Percentiles rank a stretch among this genome's conserved stretches.
Evolutionary conservation across 768 basidiomycete genomes (phyloP).

Genomic region (Tremella fuciformis): DNA sequence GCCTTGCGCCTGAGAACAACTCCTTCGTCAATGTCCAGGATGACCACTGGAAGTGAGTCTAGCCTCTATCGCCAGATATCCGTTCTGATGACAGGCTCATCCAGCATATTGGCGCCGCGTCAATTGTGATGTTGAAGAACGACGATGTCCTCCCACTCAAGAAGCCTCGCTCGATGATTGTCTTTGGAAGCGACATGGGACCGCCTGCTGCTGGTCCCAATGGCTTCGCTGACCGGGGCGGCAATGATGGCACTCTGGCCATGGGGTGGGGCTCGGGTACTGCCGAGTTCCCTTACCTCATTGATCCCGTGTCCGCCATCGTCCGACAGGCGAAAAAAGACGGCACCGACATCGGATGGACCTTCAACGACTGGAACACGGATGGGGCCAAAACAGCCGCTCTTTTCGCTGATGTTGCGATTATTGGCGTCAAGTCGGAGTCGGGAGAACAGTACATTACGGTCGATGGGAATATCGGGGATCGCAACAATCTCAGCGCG

Average conservation of each 20-base stretch:
- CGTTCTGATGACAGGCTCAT: slow-evolving; percentile 54
- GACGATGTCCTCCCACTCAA: slow-evolving; percentile 60
- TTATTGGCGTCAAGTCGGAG: slow-evolving; percentile 72
- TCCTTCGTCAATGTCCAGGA: slow-evolving; percentile 60
- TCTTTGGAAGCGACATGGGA: slow-evolving; percentile 62
- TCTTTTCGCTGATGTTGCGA: slow-evolving; percentile 60
- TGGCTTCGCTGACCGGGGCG: slow-evolving; percentile 62
- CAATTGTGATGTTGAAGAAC: slow-evolving; percentile 76
- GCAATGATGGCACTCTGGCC: slow-evolving; percentile 63
- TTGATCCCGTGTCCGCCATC: slow-evolving; percentile 79
- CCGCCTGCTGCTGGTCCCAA: slow-evolving; percentile 69
- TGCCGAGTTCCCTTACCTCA: slow-evolving; percentile 64
- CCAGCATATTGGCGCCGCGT: slow-evolving; percentile 69
- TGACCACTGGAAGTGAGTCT: slow-evolving; percentile 59
- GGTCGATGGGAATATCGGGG: slow-evolving; percentile 74
- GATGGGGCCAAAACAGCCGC: slow-evolving; percentile 54
- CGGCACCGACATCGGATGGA: slow-evolving; percentile 65
- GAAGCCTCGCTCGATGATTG: slow-evolving; percentile 57
- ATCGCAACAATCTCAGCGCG: slow-evolving; percentile 67
- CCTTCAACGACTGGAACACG: slow-evolving; percentile 68
- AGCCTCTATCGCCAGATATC: no score
- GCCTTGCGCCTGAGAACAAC: slow-evolving; percentile 30
- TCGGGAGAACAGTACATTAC: slow-evolving; percentile 81
- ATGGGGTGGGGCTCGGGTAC: slow-evolving; percentile 95
- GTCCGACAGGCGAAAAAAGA: slow-evolving; percentile 68